Evolutionary conservation across 1,284 basidiomycete genomes (phyloP).

Genomic region (Cystobasidiaceae sp.): DNA sequence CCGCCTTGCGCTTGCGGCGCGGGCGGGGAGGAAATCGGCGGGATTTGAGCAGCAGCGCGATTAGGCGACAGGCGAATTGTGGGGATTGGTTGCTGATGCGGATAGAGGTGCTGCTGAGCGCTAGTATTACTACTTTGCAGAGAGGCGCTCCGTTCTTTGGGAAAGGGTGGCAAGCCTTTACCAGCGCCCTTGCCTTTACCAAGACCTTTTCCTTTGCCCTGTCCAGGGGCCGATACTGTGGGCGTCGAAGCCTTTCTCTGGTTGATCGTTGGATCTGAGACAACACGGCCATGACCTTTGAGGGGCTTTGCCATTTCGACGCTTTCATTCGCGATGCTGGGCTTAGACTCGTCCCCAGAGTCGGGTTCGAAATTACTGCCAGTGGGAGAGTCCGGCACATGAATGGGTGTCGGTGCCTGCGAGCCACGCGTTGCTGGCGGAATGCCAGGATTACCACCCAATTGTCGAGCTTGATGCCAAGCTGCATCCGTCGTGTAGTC

Average conservation of each 20-base stretch:
- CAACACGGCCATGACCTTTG: too few species aligned
- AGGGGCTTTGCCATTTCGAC: too few species aligned
- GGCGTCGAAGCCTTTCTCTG: conserved; percentile 2
- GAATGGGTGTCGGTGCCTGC: not conserved
- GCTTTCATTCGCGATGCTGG: conserved; percentile 4
- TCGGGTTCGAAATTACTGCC: conserved; percentile 19
- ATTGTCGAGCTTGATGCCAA: conserved; percentile 29
- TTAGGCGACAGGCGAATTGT: conserved; percentile 2
- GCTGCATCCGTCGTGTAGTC: conserved; percentile 58
- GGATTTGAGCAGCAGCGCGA: not conserved
- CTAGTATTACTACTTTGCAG: not conserved
- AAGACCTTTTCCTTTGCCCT: conserved; percentile 21
- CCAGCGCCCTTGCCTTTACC: conserved; percentile 19
- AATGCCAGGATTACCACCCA: not conserved
- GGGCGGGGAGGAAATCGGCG: not conserved
- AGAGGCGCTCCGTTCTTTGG: not conserved
- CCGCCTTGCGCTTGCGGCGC: not conserved
- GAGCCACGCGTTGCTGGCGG: not conserved
- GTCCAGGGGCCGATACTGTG: not conserved
- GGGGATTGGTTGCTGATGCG: conserved; percentile 10
- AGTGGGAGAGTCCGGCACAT: conserved; percentile 9
- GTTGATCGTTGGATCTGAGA: too few species aligned
- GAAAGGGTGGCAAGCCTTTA: conserved; percentile 20
- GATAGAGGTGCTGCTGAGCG: not conserved
- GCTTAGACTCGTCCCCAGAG: conserved; percentile 19